Percentiles rank a stretch among this genome's conserved stretches.
These are phyloP conservation scores for Ceriops tagal DNA, from an alignment of 345 rosid genomes.

Conservation along the genomic window DNA sequence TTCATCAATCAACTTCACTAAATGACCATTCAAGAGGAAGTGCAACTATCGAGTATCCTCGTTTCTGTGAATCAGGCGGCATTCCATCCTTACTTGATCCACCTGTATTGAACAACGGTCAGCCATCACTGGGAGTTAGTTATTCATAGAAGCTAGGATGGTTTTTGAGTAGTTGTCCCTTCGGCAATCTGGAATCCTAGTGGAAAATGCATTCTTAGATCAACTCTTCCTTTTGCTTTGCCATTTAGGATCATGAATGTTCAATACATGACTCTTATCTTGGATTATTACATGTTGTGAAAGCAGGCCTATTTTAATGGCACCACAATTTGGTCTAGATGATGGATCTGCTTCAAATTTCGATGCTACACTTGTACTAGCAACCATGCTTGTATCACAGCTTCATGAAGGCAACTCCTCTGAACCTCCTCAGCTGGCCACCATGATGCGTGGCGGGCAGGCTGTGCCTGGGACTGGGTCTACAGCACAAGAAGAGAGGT, in stretches of 20 bases:
- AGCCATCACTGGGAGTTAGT: background rate
- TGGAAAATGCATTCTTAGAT: background rate
- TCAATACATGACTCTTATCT: background rate
- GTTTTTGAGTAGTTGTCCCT: background rate
- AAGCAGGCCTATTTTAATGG: constrained; percentile 86
- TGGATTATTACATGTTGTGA: constrained; percentile 10
- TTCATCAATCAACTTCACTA: background rate
- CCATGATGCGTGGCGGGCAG: constrained; percentile 36
- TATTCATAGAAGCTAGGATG: background rate
- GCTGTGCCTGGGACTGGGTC: constrained; percentile 35
- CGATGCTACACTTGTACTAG: constrained; percentile 84
- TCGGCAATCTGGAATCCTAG: background rate
- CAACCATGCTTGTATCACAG: constrained; percentile 83
- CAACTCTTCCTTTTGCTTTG: too few species aligned
- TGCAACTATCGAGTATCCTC: background rate
- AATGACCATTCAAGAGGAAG: background rate
- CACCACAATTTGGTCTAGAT: constrained; percentile 77
- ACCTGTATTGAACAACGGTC: background rate
- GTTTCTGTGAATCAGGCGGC: background rate
- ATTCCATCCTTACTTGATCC: background rate
- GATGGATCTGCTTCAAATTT: constrained; percentile 67
- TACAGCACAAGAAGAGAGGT: constrained; percentile 46
- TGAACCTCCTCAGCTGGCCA: constrained; percentile 40
- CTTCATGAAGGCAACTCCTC: constrained; percentile 61
- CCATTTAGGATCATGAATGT: too few species aligned